phyloP scores from a whole-genome alignment of 2,329 filamentous ascomycete species.

The Penicillium sp. region DNA sequence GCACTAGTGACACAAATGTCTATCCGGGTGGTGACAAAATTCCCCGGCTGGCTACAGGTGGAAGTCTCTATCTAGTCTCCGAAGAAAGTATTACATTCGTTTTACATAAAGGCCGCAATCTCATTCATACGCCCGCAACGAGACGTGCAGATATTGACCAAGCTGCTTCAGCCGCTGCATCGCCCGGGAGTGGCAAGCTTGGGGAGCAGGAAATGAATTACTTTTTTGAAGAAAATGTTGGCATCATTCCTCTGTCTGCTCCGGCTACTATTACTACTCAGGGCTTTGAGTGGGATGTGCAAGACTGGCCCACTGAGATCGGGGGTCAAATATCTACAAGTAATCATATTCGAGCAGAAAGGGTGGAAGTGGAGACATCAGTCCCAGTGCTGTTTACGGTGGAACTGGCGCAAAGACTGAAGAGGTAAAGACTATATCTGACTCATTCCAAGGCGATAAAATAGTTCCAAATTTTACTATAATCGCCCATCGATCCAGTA shows the following conservation, averaged over 20 bases:
- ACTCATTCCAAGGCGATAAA: background rate
- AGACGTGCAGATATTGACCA: slow-evolving; percentile 15
- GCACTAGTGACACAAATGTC: background rate
- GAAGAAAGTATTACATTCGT: slow-evolving; percentile 80
- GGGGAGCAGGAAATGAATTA: slow-evolving; percentile 31
- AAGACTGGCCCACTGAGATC: slow-evolving; percentile 74
- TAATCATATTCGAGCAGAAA: slow-evolving; percentile 67
- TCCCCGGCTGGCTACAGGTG: slow-evolving; percentile 29
- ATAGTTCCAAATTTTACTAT: slow-evolving; percentile 8
- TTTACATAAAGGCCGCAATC: slow-evolving; percentile 67
- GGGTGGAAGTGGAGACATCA: slow-evolving; percentile 62
- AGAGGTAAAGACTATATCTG: slow-evolving; percentile 17
- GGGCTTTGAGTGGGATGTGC: slow-evolving; percentile 89
- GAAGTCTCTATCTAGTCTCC: slow-evolving; percentile 74
- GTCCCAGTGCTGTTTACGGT: slow-evolving; percentile 73
- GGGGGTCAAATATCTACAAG: slow-evolving; percentile 75
- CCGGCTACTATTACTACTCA: slow-evolving; percentile 73
- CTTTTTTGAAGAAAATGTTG: slow-evolving; percentile 73
- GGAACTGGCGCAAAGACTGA: slow-evolving; percentile 54
- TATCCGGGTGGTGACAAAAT: background rate
- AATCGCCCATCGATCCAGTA: slow-evolving; percentile 6
- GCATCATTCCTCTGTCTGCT: slow-evolving; percentile 82
- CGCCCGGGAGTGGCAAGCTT: slow-evolving; percentile 9
- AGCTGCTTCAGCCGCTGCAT: background rate
- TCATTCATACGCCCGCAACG: slow-evolving; percentile 61